phyloP scores from a whole-genome alignment of 495 filamentous ascomycete species.

The Lasiosphaeris hirsuta region DNA sequence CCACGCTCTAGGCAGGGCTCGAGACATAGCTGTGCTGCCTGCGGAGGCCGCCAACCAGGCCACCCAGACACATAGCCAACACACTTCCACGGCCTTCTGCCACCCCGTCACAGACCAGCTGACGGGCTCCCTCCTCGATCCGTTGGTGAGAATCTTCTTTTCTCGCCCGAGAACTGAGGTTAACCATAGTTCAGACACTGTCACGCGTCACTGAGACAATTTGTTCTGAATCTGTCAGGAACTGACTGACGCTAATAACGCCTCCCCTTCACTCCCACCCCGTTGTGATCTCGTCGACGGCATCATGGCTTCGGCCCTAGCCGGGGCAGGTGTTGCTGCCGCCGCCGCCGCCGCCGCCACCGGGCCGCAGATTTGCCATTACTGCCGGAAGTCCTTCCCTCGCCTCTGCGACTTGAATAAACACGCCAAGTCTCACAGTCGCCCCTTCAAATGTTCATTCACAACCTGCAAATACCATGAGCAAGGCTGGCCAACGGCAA shows the following conservation, averaged over 20 bases:
- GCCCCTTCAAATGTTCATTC: conserved; percentile 86
- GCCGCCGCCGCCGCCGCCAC: not conserved
- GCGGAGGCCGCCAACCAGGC: conserved; percentile 2
- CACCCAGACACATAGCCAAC: not conserved
- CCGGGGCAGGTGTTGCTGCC: conserved; percentile 5
- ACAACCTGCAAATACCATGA: conserved; percentile 75
- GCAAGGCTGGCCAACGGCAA: conserved; percentile 91
- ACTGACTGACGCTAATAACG: too few relatives aligned
- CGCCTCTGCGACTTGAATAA: conserved; percentile 88
- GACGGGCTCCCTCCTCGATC: too few relatives aligned
- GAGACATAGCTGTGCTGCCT: conserved; percentile 2
- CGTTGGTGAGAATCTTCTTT: too few relatives aligned
- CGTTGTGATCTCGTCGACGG: conserved; percentile 1
- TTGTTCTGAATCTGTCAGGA: too few relatives aligned
- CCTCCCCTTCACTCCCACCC: not conserved
- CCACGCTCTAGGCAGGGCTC: conserved; percentile 3
- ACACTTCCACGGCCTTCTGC: not conserved
- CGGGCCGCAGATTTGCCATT: conserved; percentile 24
- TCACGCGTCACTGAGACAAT: too few relatives aligned
- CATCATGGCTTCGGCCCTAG: conserved; percentile 17
- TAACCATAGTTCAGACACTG: too few relatives aligned
- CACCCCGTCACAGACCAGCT: not conserved
- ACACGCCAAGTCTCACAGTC: conserved; percentile 92
- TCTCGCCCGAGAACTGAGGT: too few relatives aligned
- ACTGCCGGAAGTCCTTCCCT: conserved; percentile 81